Evolutionary conservation across 495 filamentous ascomycete species (phyloP).

Genomic region (Venustampulla echinocandica): DNA sequence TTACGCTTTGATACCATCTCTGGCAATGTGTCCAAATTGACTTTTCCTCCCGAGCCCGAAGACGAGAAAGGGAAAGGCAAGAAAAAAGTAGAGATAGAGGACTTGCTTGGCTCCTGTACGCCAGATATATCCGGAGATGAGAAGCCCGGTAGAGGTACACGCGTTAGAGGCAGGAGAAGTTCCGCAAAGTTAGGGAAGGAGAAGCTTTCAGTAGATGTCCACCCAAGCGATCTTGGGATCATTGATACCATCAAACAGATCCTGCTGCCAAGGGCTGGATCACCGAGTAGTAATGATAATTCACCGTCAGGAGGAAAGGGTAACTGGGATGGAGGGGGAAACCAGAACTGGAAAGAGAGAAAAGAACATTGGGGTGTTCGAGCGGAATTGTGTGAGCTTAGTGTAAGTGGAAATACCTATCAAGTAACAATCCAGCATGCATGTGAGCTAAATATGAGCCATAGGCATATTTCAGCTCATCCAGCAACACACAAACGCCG

Average conservation of each 20-base stretch:
- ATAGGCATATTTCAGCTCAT: constrained; percentile 1
- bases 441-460: too few relatives aligned
- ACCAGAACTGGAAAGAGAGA: constrained; percentile 1
- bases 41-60: not conserved
- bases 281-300: not conserved
- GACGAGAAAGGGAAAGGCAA: constrained; percentile 3
- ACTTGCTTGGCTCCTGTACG: not conserved
- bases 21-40: not conserved
- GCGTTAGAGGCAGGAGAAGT: not conserved
- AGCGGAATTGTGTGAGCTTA: constrained; percentile 1
- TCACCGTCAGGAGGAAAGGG: not conserved
- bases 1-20: constrained; percentile 2
- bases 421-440: not conserved
- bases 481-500: not conserved
- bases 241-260: not conserved
- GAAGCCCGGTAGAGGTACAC: not conserved
- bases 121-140: not conserved
- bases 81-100: not conserved
- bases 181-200: not conserved
- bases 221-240: not conserved
- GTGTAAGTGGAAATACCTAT: not conserved
- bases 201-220: constrained; percentile 1
- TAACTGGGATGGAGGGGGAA: not conserved
- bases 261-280: not conserved
- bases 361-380: constrained; percentile 1